phyloP scores from a whole-genome alignment of 2,329 filamentous ascomycete genomes.

The Trichoderma oligosporum region DNA sequence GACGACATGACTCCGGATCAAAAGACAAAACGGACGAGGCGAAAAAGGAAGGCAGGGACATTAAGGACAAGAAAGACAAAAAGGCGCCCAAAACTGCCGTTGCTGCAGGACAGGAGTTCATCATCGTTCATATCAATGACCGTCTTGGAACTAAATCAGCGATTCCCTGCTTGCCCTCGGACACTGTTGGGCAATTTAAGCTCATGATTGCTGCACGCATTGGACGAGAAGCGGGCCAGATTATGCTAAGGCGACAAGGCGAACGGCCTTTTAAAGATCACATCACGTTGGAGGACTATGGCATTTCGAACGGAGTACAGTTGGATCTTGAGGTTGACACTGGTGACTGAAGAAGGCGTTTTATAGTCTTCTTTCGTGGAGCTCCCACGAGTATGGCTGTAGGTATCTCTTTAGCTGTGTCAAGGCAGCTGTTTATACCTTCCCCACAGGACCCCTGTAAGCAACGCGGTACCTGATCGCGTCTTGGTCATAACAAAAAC shows the following conservation, averaged over 20 bases:
- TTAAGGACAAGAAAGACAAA: conserved; percentile 38
- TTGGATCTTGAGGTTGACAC: conserved; percentile 60
- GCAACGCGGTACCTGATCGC: too few relatives aligned
- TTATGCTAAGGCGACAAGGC: conserved; percentile 85
- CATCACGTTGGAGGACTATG: conserved; percentile 84
- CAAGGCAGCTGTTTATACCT: too few relatives aligned
- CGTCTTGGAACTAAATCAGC: conserved; percentile 93
- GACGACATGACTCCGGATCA: conserved; percentile 27
- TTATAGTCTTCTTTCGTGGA: not conserved
- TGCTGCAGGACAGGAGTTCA: conserved; percentile 68
- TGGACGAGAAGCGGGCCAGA: conserved; percentile 84
- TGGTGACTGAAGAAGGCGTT: conserved; percentile 46
- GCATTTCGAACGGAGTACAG: conserved; percentile 85
- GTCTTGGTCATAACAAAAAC: too few relatives aligned
- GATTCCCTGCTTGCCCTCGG: conserved; percentile 82
- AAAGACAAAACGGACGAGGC: conserved; percentile 36
- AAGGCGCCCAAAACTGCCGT: conserved; percentile 27
- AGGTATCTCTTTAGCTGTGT: too few relatives aligned
- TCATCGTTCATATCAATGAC: conserved; percentile 91
- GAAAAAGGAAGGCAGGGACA: conserved; percentile 40
- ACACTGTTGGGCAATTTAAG: conserved; percentile 84
- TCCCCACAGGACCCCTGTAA: too few relatives aligned
- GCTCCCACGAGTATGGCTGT: too few relatives aligned
- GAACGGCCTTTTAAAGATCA: conserved; percentile 92
- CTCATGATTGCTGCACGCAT: conserved; percentile 86